Evolutionary conservation across 768 basidiomycete genomes (phyloP).

Genomic region (Trametes cinnabarina): DNA sequence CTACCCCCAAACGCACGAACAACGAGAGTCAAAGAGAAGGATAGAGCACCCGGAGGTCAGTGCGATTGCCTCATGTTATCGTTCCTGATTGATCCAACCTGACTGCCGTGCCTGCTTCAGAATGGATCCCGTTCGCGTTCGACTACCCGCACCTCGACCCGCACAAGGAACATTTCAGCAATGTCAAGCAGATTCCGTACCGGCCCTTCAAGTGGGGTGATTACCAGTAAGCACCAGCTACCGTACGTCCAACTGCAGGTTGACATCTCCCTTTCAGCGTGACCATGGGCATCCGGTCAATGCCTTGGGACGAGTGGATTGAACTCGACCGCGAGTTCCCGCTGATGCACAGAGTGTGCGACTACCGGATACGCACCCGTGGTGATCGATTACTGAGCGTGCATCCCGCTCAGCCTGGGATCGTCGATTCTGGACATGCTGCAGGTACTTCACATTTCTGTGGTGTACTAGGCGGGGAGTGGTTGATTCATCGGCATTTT

Average conservation of each 20-base stretch:
- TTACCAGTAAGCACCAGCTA: conserved; percentile 48
- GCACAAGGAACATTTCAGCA: conserved; percentile 36
- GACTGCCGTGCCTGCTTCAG: no score
- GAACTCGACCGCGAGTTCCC: conserved; percentile 64
- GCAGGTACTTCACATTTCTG: conserved; percentile 9
- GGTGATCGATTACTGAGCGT: conserved; percentile 49
- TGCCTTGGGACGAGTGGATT: conserved; percentile 74
- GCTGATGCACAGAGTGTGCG: conserved; percentile 54
- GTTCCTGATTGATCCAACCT: no score
- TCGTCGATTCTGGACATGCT: conserved; percentile 20
- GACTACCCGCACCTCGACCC: conserved; percentile 50
- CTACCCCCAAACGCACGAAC: not conserved
- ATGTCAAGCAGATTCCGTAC: conserved; percentile 59
- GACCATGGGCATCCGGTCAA: conserved; percentile 66
- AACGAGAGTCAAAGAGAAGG: not conserved
- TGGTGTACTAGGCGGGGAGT: no score
- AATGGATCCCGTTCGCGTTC: conserved; percentile 53
- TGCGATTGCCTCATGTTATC: no score
- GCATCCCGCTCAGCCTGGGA: conserved; percentile 44
- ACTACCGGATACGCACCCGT: conserved; percentile 51
- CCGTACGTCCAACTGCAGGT: not conserved
- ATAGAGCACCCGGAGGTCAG: conserved; percentile 9
- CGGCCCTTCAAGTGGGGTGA: conserved; percentile 61
- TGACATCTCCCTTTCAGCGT: conserved; percentile 38
- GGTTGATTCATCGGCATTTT: no score